Evolutionary conservation across 805 yeast genomes (phyloP), one percentile per base, ranked within the genome.

Genomic region (Candida silvicultrix): DNA sequence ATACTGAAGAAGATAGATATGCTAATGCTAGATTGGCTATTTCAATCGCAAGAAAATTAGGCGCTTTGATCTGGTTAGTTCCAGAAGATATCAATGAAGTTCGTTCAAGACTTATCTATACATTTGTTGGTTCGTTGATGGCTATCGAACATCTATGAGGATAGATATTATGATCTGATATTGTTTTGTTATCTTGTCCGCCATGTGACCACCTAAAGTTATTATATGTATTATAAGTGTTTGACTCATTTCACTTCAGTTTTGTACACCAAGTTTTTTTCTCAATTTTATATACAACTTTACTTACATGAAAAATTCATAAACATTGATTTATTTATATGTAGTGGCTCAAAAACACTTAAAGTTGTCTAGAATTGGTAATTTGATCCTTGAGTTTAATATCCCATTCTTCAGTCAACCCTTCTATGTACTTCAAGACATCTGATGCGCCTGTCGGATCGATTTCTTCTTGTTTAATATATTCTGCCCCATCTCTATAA

Each of bases 81-180:
- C 99, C 99, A n/a, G 99, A 94, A 67, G 99, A 94, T 70, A 94
- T 94, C 60, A 86, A 83, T 59, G 98, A 92, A 70, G 97, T 94
- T 39, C 85, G 98, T 68, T 78, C 96, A 40, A 81, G 98, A 66
- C 81, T 94, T 70, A 86, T 94, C 47, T 78, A 89, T 64, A 89
- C 98, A 1, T 94, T 94, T 65, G 88, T 94, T 50, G 99, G 97
- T 45, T 88, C 97, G 43, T 78, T 94, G 67, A 94, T 94, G 99
- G 72, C 90, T 10, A 67, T 86, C 40, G 67, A 68, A 25, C 60
- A 59, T 43, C 58, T n/a, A n/a, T n/a, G n/a, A n/a, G n/a, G n/a
- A n/a, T n/a, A n/a, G n/a, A n/a, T n/a, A n/a, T n/a, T 52, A 35
- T 42, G 15, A 41, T 20, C 5, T 18, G n/a, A 19, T 22, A 6